A percentile compares a stretch with the other conserved stretches of the same genome.
Conservation (phyloP, 1,284 basidiomycete species). For the Sanghuangporus sanghuang region DNA sequence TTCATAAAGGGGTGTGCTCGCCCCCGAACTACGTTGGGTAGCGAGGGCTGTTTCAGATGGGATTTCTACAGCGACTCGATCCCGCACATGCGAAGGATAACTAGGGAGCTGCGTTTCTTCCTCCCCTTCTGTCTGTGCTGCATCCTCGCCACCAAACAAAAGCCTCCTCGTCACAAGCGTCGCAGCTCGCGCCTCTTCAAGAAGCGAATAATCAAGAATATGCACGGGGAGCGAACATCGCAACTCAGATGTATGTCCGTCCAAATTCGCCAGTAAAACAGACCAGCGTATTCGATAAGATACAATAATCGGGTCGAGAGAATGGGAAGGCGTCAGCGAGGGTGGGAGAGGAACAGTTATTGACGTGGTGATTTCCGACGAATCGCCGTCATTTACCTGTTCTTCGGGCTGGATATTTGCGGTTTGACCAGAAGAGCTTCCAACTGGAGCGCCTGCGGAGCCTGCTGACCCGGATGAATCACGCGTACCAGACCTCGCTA, state of each 20-base stretch:
- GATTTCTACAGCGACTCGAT: conserved; percentile 76
- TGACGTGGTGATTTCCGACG: conserved; percentile 28
- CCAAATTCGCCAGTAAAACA: conserved; percentile 76
- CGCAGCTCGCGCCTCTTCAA: conserved; percentile 68
- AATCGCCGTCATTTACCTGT: conserved; percentile 43
- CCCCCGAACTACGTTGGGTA: conserved; percentile 34
- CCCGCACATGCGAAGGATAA: conserved; percentile 83
- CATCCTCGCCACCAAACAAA: conserved; percentile 44
- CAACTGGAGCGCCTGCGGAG: conserved; percentile 1
- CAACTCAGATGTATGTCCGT: conserved; percentile 86
- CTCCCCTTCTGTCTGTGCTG: conserved; percentile 37
- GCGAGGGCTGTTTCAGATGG: conserved; percentile 57
- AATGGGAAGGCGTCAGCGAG: conserved; percentile 57
- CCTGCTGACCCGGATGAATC: conserved; percentile 14
- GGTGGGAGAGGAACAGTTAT: conserved; percentile 45
- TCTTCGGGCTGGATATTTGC: conserved; percentile 13
- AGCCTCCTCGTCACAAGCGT: conserved; percentile 70
- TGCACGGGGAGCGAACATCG: conserved; percentile 87
- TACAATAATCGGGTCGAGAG: conserved; percentile 58
- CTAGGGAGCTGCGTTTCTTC: conserved; percentile 77
- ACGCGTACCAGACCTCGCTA: conserved; percentile 5
- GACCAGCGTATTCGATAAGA: conserved; percentile 73
- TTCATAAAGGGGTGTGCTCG: conserved; percentile 32
- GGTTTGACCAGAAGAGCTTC: conserved; percentile 12
- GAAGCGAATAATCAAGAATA: conserved; percentile 68